Conservation (phyloP, 176 grass and related monocot species). For the Stipa capillata region DNA sequence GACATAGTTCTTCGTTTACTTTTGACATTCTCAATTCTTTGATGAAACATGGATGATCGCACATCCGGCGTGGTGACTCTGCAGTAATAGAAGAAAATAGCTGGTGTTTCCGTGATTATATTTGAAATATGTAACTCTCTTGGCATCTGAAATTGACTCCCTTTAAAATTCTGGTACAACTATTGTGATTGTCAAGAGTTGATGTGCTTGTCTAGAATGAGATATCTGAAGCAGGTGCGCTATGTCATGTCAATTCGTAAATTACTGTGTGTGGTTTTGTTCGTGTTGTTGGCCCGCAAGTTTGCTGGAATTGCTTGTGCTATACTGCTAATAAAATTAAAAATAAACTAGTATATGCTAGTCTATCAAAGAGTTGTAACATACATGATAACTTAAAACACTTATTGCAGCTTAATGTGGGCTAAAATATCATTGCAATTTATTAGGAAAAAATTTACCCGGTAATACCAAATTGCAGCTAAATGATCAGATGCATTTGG, state of each 20-base stretch:
- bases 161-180: background rate
- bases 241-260: background rate
- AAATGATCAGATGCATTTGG: background rate
- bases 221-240: background rate
- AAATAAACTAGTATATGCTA: background rate
- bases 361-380: background rate
- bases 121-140: background rate
- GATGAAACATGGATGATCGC: background rate
- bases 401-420: background rate
- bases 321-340: background rate
- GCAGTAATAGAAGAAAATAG: background rate
- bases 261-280: background rate
- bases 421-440: background rate
- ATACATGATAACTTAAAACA: background rate
- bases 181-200: background rate
- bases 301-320: background rate
- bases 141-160: background rate
- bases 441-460: background rate
- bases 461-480: background rate
- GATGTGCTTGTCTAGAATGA: background rate
- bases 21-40: background rate
- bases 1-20: background rate
- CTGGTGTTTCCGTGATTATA: background rate
- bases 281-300: background rate
- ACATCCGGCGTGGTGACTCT: background rate